Conservation (phyloP, 148 eudicot genomes). For the Diospyros lotus region DNA sequence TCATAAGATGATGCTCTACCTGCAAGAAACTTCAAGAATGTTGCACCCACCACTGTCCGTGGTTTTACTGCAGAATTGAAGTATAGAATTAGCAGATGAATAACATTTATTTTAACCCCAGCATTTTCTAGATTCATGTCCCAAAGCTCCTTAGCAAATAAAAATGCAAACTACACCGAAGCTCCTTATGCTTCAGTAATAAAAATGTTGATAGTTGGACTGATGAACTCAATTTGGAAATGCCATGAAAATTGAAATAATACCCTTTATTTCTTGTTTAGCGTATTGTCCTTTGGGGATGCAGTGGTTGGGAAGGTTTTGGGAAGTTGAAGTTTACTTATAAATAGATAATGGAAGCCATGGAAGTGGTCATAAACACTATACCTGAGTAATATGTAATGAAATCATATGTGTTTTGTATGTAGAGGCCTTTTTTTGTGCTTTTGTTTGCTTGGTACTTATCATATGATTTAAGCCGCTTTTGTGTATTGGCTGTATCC, state of each 20-base stretch:
- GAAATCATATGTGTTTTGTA: not conserved
- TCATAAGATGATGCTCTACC: conserved; percentile 32
- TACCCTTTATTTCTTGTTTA: not conserved
- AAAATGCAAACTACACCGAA: no score
- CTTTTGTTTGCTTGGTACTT: no score
- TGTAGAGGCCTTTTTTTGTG: not conserved
- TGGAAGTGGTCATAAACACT: no score
- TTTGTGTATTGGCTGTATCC: no score
- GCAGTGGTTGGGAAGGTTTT: no score
- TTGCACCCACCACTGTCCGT: conserved; percentile 35
- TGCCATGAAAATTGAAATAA: not conserved
- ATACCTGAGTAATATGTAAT: no score
- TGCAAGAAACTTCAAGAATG: conserved; percentile 77
- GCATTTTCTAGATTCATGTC: not conserved
- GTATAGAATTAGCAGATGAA: conserved; percentile 6
- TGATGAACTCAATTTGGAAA: not conserved
- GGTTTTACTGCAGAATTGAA: conserved; percentile 60
- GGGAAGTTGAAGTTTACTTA: no score
- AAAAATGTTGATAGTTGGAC: not conserved
- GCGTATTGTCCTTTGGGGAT: no score
- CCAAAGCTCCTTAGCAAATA: not conserved
- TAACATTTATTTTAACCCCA: not conserved
- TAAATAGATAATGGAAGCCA: no score
- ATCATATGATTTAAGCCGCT: no score
- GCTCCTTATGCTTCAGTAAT: no score